Conservation (phyloP, 441 rosid species). For the Gossypium davidsonii region DNA sequence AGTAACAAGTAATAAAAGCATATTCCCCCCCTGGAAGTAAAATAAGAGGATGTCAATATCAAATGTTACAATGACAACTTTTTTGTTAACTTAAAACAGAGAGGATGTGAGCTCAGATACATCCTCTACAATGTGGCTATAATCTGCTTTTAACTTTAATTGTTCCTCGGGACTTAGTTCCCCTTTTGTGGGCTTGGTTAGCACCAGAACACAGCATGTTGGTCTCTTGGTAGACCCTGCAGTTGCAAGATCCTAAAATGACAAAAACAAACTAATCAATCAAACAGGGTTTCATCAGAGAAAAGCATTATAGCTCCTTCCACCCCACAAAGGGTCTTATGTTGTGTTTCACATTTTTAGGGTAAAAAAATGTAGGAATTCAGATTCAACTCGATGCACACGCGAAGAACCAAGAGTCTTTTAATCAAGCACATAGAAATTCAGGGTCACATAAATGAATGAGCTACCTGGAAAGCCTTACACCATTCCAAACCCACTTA, state of each 20-base stretch:
- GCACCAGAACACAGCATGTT: conserved; percentile 30
- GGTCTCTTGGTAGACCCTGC: conserved; percentile 35
- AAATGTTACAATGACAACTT: background rate
- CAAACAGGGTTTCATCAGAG: background rate
- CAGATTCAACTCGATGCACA: background rate
- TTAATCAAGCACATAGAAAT: background rate
- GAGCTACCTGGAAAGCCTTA: background rate
- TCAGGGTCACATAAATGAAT: background rate
- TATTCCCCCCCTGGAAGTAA: no score
- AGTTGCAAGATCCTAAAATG: conserved; percentile 29
- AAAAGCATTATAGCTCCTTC: no score
- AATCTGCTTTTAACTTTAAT: conserved; percentile 6
- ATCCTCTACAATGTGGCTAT: conserved; percentile 8
- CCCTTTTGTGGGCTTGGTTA: conserved; percentile 25
- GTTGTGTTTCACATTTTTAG: background rate
- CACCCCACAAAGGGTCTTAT: background rate
- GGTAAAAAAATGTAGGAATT: background rate
- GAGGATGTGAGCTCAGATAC: background rate
- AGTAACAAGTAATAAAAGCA: no score
- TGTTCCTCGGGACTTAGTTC: conserved; percentile 19
- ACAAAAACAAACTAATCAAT: background rate
- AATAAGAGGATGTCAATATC: background rate
- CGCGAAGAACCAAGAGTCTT: background rate
- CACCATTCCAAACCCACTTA: background rate
- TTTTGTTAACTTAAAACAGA: conserved; percentile 15